Conservation (phyloP, 169 alveolate genomes). For the Plasmodium ovale region DNA sequence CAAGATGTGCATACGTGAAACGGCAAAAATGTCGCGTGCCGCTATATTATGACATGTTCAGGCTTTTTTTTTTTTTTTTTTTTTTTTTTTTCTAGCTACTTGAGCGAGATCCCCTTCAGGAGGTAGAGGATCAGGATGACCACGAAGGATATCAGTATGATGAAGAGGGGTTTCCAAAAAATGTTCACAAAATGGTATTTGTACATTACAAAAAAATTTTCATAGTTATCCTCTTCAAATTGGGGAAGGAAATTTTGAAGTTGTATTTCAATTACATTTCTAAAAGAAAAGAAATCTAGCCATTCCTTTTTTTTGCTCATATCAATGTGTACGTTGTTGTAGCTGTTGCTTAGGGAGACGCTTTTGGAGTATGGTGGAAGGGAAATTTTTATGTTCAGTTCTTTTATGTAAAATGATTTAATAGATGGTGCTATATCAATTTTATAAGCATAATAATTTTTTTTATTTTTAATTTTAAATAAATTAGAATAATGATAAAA, state of each 20-base stretch:
- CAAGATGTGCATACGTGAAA: not conserved
- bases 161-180: conserved; percentile 35
- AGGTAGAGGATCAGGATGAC: conserved; percentile 15
- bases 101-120: conserved; percentile 23
- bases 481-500: conserved; percentile 56
- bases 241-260: conserved; percentile 43
- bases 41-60: not conserved
- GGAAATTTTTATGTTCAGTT: conserved; percentile 20
- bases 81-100: conserved; percentile 47
- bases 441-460: conserved; percentile 59
- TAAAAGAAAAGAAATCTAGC: conserved; percentile 37
- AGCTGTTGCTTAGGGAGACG: conserved; percentile 3
- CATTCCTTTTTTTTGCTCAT: conserved; percentile 44
- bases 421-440: conserved; percentile 58
- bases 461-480: conserved; percentile 38
- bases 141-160: conserved; percentile 21
- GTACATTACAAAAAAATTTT: conserved; percentile 38
- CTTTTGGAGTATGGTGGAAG: conserved; percentile 41
- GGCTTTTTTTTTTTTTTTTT: conserved; percentile 37
- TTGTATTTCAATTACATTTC: conserved; percentile 56
- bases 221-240: conserved; percentile 33
- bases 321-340: conserved; percentile 7
- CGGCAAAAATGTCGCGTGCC: no score
- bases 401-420: conserved; percentile 58
- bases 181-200: conserved; percentile 6